Base-by-base conservation (phyloP, 306 rosid genomes). In the Rosa chinensis region DNA sequence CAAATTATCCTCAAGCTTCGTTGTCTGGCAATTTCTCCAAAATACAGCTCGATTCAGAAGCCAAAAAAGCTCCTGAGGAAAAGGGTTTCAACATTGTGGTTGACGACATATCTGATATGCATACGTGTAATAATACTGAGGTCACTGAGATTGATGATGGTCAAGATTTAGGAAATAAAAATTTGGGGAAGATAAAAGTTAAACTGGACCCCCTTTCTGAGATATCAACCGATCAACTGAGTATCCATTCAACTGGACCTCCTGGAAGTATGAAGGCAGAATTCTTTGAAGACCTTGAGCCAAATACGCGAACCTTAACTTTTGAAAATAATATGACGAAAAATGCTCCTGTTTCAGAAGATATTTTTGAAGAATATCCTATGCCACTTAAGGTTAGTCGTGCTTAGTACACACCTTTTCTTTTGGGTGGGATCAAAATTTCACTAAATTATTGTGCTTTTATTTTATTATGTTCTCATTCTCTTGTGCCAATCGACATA, bases 331-430 rank as follows among this genome's bases (percentile, higher is more conserved):
- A 52, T 52, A 63, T 1, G 70, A 79, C 63, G 81, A 81, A 85
- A 83, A 87, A 80, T 79, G 67, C 78, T 69, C 77, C 84, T 72
- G 78, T 73, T 69, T 83, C 79, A 8, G 77, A 73, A 69, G 85
- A 82, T 77, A 75, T 81, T 23, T 66, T 55, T 58, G 89, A 83
- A 66, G 74, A 79, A 28, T 70, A 78, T 81, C 84, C 80, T 66
- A 77, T 70, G 72, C 50, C 80, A 55, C 74, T 88, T 78, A 89
- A 88, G 97, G 99, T 91, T 68, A 85, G 92, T 78, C 42, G 16
- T 76, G 40, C 77, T 79, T 18, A 28, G 62, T 35, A 61, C 81
- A 78, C 74, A 43, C 45, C 28, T 56, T 62, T 81, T 28, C 20
- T 56, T 68, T 35, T 23, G 69, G 6, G 63, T 67, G 73, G 39